Base-by-base conservation (phyloP, 768 basidiomycete genomes). In the Leucosporidium creatinivorum region DNA sequence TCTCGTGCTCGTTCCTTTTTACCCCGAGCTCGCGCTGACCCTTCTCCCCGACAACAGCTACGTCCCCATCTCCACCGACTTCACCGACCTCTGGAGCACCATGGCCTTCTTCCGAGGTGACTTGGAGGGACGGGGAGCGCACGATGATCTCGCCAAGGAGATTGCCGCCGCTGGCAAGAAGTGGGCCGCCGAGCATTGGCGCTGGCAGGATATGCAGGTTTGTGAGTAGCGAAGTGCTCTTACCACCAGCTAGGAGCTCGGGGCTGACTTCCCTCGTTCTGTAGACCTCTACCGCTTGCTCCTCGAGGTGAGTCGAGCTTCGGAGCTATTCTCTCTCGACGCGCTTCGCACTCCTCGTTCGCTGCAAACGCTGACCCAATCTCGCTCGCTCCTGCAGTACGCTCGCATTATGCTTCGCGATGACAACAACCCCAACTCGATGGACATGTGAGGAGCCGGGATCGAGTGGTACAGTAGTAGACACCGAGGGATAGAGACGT, bases 91-190 rank as follows among this genome's bases (percentile, higher is more conserved):
- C 6, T 83, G 87, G 75, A 88, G 89, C 68, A 79, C 84, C 2
- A 80, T 88, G 50, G 77, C 85, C 1, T 91, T 91, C 79, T 89
- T 89, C 78, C 83, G 84, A 0, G 86, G 87, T 0, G 83, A 84
- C 67, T 79, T 80, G 9, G 47, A 60, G 64, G 85, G 85, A 7
- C 80, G 81, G 28, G 82, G 82, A 3, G 83, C 80, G 0, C 87
- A 89, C 69, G 87, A 89, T 55, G 82, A 80, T 1, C 73, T 87
- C 52, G 87, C 83, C 1, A 74, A 75, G 50, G 81, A 79, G 59
- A 87, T 89, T 51, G 87, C 85, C 0, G 58, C 74, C 0, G 80
- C 81, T 0, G 86, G 88, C 4, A 30, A 54, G 33, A 13, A 62
- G 19, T 76, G 75, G 75, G 60, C 75, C 1, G n/a, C 59, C 19